phyloP scores from a whole-genome alignment of 2,329 filamentous ascomycete species.

The Penicillium sp. region DNA sequence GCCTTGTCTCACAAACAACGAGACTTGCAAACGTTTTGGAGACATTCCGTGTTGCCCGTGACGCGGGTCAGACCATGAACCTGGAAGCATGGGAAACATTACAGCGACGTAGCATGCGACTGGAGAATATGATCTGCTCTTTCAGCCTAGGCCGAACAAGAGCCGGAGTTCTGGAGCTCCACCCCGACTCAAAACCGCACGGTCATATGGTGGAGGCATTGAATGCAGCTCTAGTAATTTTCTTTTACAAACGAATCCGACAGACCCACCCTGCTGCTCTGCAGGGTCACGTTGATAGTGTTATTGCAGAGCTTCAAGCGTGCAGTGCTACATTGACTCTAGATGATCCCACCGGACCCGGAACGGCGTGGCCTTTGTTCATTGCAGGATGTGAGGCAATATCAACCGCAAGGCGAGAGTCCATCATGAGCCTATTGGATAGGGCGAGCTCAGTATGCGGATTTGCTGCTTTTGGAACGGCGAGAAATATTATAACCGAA shows the following conservation, averaged over 20 bases:
- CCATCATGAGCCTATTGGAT: slow-evolving; percentile 27
- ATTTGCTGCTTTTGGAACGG: slow-evolving; percentile 25
- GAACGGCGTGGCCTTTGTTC: slow-evolving; percentile 42
- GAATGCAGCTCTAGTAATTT: slow-evolving; percentile 43
- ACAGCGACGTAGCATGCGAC: slow-evolving; percentile 28
- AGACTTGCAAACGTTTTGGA: slow-evolving; percentile 43
- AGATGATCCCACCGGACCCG: slow-evolving; percentile 21
- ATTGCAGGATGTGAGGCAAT: slow-evolving; percentile 45
- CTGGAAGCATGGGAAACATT: slow-evolving; percentile 31
- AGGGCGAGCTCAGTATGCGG: slow-evolving; percentile 25
- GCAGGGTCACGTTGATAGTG: slow-evolving; percentile 40
- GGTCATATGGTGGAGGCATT: slow-evolving; percentile 42
- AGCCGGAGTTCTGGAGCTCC: slow-evolving; percentile 9
- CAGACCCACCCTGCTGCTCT: slow-evolving; percentile 42
- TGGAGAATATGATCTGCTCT: slow-evolving; percentile 39
- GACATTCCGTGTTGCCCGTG: slow-evolving; percentile 25
- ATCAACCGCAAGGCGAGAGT: slow-evolving; percentile 20
- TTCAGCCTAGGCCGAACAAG: slow-evolving; percentile 24
- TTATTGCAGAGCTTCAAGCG: slow-evolving; percentile 33
- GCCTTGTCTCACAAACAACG: slow-evolving; percentile 47
- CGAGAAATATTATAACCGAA: slow-evolving; percentile 31
- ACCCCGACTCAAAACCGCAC: slow-evolving; percentile 21
- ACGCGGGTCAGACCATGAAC: slow-evolving; percentile 10
- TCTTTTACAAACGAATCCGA: slow-evolving; percentile 45
- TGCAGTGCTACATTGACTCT: slow-evolving; percentile 29